phyloP scores from a whole-genome alignment of 805 yeast genomes.

The Candida quercuum region DNA sequence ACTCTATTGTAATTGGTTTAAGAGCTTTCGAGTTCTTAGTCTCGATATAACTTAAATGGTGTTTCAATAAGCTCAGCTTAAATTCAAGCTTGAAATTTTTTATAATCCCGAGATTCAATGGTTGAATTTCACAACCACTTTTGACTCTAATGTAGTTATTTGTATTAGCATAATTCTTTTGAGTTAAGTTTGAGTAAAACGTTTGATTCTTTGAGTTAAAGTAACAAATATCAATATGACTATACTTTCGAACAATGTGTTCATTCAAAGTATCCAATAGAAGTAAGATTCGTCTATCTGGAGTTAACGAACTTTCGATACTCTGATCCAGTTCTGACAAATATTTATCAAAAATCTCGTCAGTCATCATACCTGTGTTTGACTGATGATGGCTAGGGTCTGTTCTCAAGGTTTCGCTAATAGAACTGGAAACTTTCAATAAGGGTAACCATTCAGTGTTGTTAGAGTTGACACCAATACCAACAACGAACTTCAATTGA shows the following conservation, averaged over 20 bases:
- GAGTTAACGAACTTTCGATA: conserved; percentile 19
- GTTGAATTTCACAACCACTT: conserved; percentile 23
- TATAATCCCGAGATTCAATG: conserved; percentile 29
- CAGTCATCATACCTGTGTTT: conserved; percentile 12
- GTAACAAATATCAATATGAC: conserved; percentile 26
- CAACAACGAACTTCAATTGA: conserved; percentile 10
- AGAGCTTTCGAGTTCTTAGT: not conserved
- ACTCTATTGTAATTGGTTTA: not conserved
- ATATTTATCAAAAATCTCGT: conserved; percentile 20
- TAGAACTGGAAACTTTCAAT: conserved; percentile 8
- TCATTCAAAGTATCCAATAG: conserved; percentile 30
- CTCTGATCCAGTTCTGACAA: conserved; percentile 10
- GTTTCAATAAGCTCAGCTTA: conserved; percentile 13
- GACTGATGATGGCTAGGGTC: conserved; percentile 12
- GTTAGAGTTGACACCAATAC: conserved; percentile 17
- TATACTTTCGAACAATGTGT: conserved; percentile 31
- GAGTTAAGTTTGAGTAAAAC: conserved; percentile 5
- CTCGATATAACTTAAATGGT: conserved; percentile 6
- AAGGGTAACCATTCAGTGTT: conserved; percentile 16
- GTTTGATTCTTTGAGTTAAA: conserved; percentile 16
- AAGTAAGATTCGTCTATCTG: conserved; percentile 21
- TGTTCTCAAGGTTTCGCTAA: not conserved
- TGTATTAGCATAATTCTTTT: conserved; percentile 1
- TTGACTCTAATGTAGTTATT: too few relatives aligned
- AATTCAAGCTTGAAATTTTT: conserved; percentile 27